Evolutionary conservation across 2,329 filamentous ascomycete genomes (phyloP), one percentile per base, ranked within the genome.

Genomic region (Calonectria honghensis): DNA sequence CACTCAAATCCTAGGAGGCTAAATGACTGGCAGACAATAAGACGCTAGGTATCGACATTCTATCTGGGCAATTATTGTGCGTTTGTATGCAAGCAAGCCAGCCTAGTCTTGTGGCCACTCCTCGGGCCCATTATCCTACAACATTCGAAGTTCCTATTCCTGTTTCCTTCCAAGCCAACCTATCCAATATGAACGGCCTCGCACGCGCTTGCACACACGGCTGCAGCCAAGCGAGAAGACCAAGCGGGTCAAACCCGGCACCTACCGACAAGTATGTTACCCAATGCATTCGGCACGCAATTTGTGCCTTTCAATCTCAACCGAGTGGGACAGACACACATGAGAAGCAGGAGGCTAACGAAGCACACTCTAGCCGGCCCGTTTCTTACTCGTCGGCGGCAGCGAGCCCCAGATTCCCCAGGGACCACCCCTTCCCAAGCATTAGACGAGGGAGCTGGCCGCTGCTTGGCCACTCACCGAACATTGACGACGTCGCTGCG

Each of bases 391-490:
- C 57, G 57, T 37, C 63, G 39, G 31, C 37, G 32, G 32, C 24
- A 18, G 16, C 50, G 39, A 65, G 51, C 51, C 32, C 27, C 32
- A 27, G 51, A 20, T 48, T 59, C 16, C 29, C 54, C 11, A 31
- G 16, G 27, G 18, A 41, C 63, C 31, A 27, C 37, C 24, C 37
- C 18, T 54, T 31, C 48, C 29, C 50, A 24, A 66, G 29, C 32
- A 39, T 35, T 35, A 66, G 61, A 61, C 72, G 72, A 45, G 41
- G 59, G 29, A 72, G 68, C 4, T 74, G 72, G 72, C 63, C 68
- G 27, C 32, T 73, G 61, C 52, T 6, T 71, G 68, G 72, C 45
- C 54, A 48, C 51, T 57, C 50, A 16, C 32, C 35, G 39, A 37
- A 6, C 39, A 41, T n/a, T 37, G 50, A 41, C 39, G 67, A 67